phyloP scores from a whole-genome alignment of 257 asterid species.

The Oldenlandia corymbosa region DNA sequence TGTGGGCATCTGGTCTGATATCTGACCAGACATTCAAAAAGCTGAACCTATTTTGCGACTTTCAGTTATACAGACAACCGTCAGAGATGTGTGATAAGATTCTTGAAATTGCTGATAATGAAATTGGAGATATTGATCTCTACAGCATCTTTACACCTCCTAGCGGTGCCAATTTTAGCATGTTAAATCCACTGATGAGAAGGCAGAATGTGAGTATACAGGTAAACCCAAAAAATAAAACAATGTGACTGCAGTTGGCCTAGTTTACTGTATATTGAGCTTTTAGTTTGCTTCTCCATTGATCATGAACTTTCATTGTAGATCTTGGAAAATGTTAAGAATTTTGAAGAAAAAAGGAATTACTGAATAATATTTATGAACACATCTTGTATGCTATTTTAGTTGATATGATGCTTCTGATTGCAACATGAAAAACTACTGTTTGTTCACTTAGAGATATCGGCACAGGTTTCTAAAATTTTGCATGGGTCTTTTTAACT shows the following conservation, averaged over 20 bases:
- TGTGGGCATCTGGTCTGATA: slow-evolving; percentile 87
- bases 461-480: no score
- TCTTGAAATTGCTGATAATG: slow-evolving; percentile 48
- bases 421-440: no score
- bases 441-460: no score
- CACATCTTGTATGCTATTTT: no score
- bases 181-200: slow-evolving; percentile 33
- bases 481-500: no score
- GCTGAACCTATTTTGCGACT: slow-evolving; percentile 51
- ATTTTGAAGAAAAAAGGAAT: not conserved
- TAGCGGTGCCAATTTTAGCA: slow-evolving; percentile 55
- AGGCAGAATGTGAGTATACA: slow-evolving; percentile 46
- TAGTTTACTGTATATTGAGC: not conserved
- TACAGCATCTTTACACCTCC: slow-evolving; percentile 89
- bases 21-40: slow-evolving; percentile 84
- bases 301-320: not conserved
- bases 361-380: no score
- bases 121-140: slow-evolving; percentile 72
- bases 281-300: not conserved
- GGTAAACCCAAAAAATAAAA: no score
- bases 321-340: not conserved
- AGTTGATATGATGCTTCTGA: no score
- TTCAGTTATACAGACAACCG: slow-evolving; percentile 40
- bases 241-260: no score
- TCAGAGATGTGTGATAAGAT: slow-evolving; percentile 45